Evolutionary conservation across 805 yeast species (phyloP).

Genomic region (Spathaspora girioi): DNA sequence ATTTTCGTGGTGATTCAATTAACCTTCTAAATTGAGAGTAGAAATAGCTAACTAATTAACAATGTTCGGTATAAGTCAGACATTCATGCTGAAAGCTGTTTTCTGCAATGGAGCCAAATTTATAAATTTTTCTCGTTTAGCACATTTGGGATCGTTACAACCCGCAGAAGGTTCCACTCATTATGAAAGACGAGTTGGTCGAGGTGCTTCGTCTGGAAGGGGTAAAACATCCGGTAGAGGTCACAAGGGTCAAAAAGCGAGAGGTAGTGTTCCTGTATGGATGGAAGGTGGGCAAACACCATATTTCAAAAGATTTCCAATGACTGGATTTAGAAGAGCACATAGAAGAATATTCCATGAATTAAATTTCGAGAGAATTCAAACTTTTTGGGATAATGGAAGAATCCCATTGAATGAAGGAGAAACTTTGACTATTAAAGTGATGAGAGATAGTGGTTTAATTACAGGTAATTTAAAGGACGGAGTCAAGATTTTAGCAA

Average conservation of each 20-base stretch:
- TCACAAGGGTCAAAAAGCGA: constrained; percentile 97
- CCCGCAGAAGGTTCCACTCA: constrained; percentile 63
- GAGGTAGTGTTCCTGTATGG: constrained; percentile 87
- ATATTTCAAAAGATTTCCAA: constrained; percentile 76
- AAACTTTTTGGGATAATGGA: constrained; percentile 65
- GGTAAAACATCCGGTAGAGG: constrained; percentile 98
- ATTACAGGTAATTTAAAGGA: constrained; percentile 67
- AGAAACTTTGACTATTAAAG: constrained; percentile 68
- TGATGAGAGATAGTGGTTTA: constrained; percentile 71
- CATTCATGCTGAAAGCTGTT: neutral
- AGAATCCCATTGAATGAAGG: constrained; percentile 56
- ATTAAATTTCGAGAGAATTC: constrained; percentile 67
- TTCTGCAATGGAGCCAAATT: neutral
- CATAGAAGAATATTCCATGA: constrained; percentile 51
- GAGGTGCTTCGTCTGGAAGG: constrained; percentile 90
- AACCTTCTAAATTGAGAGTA: neutral
- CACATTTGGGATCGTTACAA: constrained; percentile 50
- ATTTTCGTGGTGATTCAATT: neutral
- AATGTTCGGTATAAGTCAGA: constrained; percentile 1
- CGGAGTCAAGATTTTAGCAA: constrained; percentile 80
- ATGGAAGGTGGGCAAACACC: constrained; percentile 99
- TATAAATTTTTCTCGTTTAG: constrained; percentile 25
- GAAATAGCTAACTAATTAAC: neutral
- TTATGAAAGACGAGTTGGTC: constrained; percentile 73
- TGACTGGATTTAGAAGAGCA: constrained; percentile 77